Conservation (phyloP, 2,329 filamentous ascomycete genomes). For the Phaeosphaeria sp. region DNA sequence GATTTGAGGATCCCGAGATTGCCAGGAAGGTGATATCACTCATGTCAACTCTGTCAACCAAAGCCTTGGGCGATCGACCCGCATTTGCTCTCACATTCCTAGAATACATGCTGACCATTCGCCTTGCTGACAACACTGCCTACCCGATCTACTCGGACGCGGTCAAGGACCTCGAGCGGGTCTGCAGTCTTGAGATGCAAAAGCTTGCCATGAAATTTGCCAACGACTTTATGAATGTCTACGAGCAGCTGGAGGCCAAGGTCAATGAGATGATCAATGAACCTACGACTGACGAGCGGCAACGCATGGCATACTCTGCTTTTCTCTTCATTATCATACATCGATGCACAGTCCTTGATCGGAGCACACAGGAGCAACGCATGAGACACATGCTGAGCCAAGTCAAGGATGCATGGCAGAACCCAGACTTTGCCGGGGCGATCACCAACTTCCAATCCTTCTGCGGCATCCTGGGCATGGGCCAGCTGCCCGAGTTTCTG, state of each 20-base stretch:
- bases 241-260: constrained; percentile 83
- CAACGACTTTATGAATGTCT: constrained; percentile 86
- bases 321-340: constrained; percentile 96
- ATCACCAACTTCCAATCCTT: constrained; percentile 81
- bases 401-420: constrained; percentile 80
- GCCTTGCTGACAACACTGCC: constrained; percentile 74
- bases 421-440: constrained; percentile 69
- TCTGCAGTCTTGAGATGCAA: constrained; percentile 87
- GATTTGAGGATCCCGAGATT: constrained; percentile 83
- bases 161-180: constrained; percentile 84
- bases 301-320: constrained; percentile 84
- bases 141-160: constrained; percentile 82
- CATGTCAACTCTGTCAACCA: constrained; percentile 83
- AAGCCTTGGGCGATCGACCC: constrained; percentile 76
- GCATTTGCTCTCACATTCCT: constrained; percentile 87
- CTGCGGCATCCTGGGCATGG: constrained; percentile 78
- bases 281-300: constrained; percentile 78
- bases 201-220: constrained; percentile 89
- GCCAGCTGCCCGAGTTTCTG: constrained; percentile 82
- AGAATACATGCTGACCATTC: constrained; percentile 87
- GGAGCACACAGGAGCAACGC: constrained; percentile 72
- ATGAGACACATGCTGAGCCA: constrained; percentile 82
- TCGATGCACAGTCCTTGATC: constrained; percentile 77
- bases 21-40: constrained; percentile 82
- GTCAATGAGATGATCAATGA: constrained; percentile 81